Evolutionary conservation across 2,329 filamentous ascomycete genomes (phyloP).

Genomic region (Celoporthe dispersa): DNA sequence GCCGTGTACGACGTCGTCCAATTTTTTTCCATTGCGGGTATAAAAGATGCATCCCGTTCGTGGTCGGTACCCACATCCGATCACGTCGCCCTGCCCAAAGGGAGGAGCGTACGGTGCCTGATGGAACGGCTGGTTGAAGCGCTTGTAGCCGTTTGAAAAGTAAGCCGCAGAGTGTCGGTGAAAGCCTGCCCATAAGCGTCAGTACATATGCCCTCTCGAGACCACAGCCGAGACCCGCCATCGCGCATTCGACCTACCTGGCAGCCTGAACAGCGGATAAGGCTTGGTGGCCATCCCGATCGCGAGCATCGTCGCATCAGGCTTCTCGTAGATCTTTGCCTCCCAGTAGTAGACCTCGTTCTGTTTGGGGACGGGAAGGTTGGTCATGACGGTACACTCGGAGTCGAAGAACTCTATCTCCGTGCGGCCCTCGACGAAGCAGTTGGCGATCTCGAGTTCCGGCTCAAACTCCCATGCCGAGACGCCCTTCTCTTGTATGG

Average conservation of each 20-base stretch:
- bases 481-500: constrained; percentile 99
- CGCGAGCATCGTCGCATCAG: constrained; percentile 82
- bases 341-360: constrained; percentile 99
- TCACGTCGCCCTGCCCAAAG: constrained; percentile 91
- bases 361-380: constrained; percentile 94
- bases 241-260: constrained; percentile 65
- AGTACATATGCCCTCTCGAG: neutral
- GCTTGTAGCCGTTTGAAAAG: constrained; percentile 81
- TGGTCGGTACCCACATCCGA: constrained; percentile 93
- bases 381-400: constrained; percentile 96
- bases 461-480: constrained; percentile 99
- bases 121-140: constrained; percentile 90
- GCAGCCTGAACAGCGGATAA: constrained; percentile 91
- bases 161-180: constrained; percentile 95
- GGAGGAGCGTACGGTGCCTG: constrained; percentile 79
- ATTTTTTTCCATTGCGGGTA: constrained; percentile 96
- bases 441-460: constrained; percentile 98
- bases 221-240: neutral
- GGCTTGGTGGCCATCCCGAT: constrained; percentile 97
- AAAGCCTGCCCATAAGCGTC: constrained; percentile 61
- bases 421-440: constrained; percentile 93
- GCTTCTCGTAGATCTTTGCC: constrained; percentile 97
- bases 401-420: constrained; percentile 99
- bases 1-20: constrained; percentile 92
- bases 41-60: constrained; percentile 96